Evolutionary conservation across 208 protist species (phyloP).

Genomic region (Trypanosoma scelopori): DNA sequence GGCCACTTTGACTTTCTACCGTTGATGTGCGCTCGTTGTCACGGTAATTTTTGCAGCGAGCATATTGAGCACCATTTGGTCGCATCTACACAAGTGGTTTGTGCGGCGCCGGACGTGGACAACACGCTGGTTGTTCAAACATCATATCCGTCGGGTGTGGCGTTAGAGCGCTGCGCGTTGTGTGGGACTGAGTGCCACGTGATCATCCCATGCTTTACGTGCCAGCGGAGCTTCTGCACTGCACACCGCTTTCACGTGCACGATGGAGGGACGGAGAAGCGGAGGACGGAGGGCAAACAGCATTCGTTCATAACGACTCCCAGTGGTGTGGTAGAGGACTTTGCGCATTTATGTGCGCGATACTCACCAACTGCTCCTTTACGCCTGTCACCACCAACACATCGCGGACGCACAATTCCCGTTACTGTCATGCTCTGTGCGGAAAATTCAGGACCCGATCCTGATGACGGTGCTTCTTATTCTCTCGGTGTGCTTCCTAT

Average conservation of each 20-base stretch:
- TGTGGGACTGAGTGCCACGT: conserved; percentile 41
- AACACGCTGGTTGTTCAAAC: neutral
- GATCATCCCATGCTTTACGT: conserved; percentile 45
- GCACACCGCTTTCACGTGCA: conserved; percentile 69
- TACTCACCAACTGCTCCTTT: conserved; percentile 33
- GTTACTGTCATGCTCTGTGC: conserved; percentile 9
- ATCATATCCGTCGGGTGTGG: neutral
- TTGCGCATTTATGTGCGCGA: conserved; percentile 21
- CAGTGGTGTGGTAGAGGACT: neutral
- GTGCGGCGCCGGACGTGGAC: neutral
- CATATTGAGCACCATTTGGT: conserved; percentile 52
- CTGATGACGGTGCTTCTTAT: neutral
- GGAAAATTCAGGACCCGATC: neutral
- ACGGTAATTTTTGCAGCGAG: conserved; percentile 48
- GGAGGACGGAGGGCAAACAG: neutral
- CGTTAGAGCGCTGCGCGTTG: conserved; percentile 19
- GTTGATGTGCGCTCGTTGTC: conserved; percentile 49
- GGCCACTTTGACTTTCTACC: conserved; percentile 76
- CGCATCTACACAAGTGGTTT: conserved; percentile 3
- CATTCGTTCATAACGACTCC: neutral
- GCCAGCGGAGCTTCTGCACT: conserved; percentile 45
- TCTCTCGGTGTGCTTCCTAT: conserved; percentile 28
- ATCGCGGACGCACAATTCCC: conserved; percentile 44
- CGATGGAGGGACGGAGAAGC: conserved; percentile 7
- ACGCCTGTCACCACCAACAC: conserved; percentile 40